Evolutionary conservation across 73 alveolate genomes (phyloP).

Genomic region (Paramecium bursaria): DNA sequence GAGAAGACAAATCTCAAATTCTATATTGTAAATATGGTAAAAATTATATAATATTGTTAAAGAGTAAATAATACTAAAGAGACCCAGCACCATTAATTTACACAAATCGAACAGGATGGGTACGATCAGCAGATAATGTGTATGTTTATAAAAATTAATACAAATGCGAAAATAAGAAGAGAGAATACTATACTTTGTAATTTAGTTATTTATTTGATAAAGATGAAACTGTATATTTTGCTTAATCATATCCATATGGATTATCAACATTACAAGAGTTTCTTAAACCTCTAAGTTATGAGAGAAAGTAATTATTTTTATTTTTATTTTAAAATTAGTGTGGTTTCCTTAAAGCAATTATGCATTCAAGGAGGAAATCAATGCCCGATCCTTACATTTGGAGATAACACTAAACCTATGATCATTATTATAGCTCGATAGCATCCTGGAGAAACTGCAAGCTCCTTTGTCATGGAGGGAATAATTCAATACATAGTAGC

Average conservation of each 20-base stretch:
- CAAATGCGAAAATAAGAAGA: not conserved
- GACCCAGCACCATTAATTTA: slow-evolving; percentile 13
- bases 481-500: slow-evolving; percentile 81
- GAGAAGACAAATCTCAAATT: slow-evolving; percentile 73
- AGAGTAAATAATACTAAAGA: slow-evolving; percentile 13
- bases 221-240: slow-evolving; percentile 45
- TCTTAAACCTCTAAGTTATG: slow-evolving; percentile 31
- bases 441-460: slow-evolving; percentile 96
- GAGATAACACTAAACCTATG: slow-evolving; percentile 70
- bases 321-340: not conserved
- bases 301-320: slow-evolving; percentile 15
- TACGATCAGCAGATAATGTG: slow-evolving; percentile 60
- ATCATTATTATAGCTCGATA: slow-evolving; percentile 90
- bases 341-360: slow-evolving; percentile 22
- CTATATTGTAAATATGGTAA: slow-evolving; percentile 75
- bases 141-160: slow-evolving; percentile 54
- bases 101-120: slow-evolving; percentile 61
- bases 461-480: slow-evolving; percentile 94
- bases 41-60: slow-evolving; percentile 44
- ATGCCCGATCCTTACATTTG: slow-evolving; percentile 55
- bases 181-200: slow-evolving; percentile 25
- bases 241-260: slow-evolving; percentile 53
- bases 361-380: slow-evolving; percentile 45
- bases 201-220: slow-evolving; percentile 43
- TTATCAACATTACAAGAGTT: slow-evolving; percentile 27